phyloP scores from a whole-genome alignment of 495 filamentous ascomycete species.

The Neurospora sp. region DNA sequence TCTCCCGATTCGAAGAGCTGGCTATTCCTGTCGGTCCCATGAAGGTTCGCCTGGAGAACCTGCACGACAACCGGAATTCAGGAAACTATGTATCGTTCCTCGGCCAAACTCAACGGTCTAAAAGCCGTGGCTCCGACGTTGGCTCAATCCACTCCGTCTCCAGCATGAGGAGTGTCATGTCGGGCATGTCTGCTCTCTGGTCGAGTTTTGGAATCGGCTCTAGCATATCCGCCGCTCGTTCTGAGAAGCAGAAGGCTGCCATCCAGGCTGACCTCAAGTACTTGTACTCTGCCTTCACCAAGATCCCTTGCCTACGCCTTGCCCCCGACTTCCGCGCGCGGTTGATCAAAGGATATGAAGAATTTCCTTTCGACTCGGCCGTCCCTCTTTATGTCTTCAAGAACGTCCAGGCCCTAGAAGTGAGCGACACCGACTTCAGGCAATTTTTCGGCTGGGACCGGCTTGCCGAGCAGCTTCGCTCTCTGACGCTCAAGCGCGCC shows the following conservation, averaged over 20 bases:
- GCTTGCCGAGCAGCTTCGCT: constrained; percentile 80
- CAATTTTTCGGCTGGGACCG: constrained; percentile 97
- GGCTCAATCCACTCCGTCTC: constrained; percentile 91
- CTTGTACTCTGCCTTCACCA: constrained; percentile 95
- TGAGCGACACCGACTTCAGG: constrained; percentile 89
- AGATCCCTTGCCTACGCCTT: constrained; percentile 83
- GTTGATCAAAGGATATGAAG: constrained; percentile 85
- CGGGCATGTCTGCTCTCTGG: constrained; percentile 87
- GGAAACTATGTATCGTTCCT: constrained; percentile 96
- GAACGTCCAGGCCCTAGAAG: constrained; percentile 85
- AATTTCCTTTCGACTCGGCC: constrained; percentile 97
- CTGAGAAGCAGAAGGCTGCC: constrained; percentile 77
- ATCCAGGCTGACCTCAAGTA: constrained; percentile 83
- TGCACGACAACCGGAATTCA: constrained; percentile 75
- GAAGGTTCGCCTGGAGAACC: constrained; percentile 90
- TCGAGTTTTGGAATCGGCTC: constrained; percentile 72
- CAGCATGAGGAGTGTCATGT: constrained; percentile 95
- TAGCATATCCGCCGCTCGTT: constrained; percentile 63
- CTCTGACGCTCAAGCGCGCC: constrained; percentile 79
- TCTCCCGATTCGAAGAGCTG: constrained; percentile 89
- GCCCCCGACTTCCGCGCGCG: constrained; percentile 83
- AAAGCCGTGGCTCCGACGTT: constrained; percentile 66
- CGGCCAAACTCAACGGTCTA: constrained; percentile 63
- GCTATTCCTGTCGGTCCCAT: constrained; percentile 85
- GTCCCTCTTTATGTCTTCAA: constrained; percentile 93